Conservation (phyloP, 345 rosid genomes). For the Aquilaria sinensis region DNA sequence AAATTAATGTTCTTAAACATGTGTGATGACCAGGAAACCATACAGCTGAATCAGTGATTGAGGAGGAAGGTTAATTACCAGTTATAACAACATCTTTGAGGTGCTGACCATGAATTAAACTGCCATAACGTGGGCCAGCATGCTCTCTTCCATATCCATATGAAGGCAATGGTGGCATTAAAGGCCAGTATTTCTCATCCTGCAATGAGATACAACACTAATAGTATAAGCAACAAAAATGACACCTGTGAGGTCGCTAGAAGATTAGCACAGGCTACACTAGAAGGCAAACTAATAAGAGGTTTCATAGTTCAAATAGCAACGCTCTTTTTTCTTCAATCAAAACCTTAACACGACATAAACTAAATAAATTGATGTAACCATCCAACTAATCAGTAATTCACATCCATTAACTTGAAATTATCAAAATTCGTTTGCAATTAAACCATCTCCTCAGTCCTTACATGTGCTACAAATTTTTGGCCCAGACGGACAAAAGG, state of each 20-base stretch:
- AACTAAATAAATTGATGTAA: not conserved
- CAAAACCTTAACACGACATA: not conserved
- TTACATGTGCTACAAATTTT: too few species aligned
- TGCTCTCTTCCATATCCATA: conserved; percentile 63
- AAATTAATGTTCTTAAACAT: not conserved
- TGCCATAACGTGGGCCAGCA: conserved; percentile 53
- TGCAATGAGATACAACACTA: conserved; percentile 6
- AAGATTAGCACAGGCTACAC: too few species aligned
- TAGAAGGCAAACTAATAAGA: not conserved
- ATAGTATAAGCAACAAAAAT: not conserved
- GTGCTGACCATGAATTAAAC: conserved; percentile 58
- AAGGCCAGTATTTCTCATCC: conserved; percentile 53
- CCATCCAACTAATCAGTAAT: too few species aligned
- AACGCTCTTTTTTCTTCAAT: too few species aligned
- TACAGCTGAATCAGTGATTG: not conserved
- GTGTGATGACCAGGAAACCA: not conserved
- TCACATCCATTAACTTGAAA: too few species aligned
- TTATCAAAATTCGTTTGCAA: too few species aligned
- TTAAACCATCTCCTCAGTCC: too few species aligned
- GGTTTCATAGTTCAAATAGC: too few species aligned
- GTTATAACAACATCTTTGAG: conserved; percentile 57
- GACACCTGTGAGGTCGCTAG: not conserved
- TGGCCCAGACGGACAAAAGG: too few species aligned
- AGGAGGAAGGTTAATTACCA: conserved; percentile 19
- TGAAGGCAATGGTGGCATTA: conserved; percentile 57